Evolutionary conservation across 371 early-diverging fungal species (phyloP).

Genomic region (Apophysomyces ossiformis): DNA sequence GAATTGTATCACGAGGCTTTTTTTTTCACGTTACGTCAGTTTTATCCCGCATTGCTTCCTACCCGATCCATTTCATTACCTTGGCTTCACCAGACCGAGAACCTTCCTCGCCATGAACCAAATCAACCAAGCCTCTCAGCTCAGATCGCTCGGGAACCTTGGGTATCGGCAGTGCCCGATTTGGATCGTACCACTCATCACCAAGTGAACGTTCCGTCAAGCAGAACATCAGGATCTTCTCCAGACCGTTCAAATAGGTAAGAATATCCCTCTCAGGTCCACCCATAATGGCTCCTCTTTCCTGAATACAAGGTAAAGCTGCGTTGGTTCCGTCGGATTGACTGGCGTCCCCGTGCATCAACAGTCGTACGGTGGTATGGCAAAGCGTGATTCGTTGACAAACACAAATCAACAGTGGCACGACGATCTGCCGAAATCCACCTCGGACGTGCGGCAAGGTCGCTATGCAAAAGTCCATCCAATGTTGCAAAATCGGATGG

Average conservation of each 20-base stretch:
- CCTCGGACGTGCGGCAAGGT: slow-evolving; percentile 65
- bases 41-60: neutral
- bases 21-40: neutral
- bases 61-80: slow-evolving; percentile 15
- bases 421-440: slow-evolving; percentile 63
- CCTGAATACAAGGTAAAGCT: slow-evolving; percentile 21
- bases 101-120: slow-evolving; percentile 29
- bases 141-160: slow-evolving; percentile 32
- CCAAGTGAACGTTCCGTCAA: slow-evolving; percentile 50
- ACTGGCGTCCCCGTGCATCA: slow-evolving; percentile 39
- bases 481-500: slow-evolving; percentile 71
- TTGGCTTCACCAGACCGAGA: slow-evolving; percentile 34
- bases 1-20: slow-evolving; percentile 52
- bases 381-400: slow-evolving; percentile 66
- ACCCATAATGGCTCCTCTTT: slow-evolving; percentile 24
- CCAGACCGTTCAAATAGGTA: slow-evolving; percentile 66
- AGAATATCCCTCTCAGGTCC: slow-evolving; percentile 59
- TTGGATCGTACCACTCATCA: slow-evolving; percentile 40
- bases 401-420: slow-evolving; percentile 66
- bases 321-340: neutral
- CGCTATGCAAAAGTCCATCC: slow-evolving; percentile 76
- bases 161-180: slow-evolving; percentile 18
- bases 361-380: slow-evolving; percentile 37
- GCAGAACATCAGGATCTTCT: slow-evolving; percentile 67
- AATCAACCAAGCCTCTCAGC: slow-evolving; percentile 35